These are phyloP conservation scores for Aureobasidium namibiae DNA, from an alignment of 2,329 filamentous ascomycete species.

Conservation along the genomic window DNA sequence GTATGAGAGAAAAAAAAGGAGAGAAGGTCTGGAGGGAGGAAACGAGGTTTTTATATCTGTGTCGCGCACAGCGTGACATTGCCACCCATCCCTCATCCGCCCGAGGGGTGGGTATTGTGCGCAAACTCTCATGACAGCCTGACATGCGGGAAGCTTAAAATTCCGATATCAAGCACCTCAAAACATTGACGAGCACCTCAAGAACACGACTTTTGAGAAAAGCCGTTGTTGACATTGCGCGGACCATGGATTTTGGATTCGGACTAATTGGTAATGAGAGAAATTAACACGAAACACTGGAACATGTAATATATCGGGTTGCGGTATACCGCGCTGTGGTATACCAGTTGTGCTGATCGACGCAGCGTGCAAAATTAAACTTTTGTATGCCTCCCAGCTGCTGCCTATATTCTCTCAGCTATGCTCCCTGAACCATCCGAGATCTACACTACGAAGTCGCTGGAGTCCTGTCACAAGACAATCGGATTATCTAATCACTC, in stretches of 20 bases:
- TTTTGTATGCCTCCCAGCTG: not conserved
- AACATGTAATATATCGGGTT: not conserved
- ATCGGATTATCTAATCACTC: not conserved
- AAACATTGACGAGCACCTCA: no score
- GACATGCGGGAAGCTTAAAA: not conserved
- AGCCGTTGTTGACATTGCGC: not conserved
- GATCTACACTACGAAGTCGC: no score
- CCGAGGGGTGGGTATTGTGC: not conserved
- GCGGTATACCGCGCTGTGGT: not conserved
- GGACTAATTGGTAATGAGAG: not conserved
- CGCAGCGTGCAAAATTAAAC: not conserved
- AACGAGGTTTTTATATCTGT: not conserved
- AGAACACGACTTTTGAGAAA: not conserved
- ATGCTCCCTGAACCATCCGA: not conserved
- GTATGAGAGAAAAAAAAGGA: not conserved
- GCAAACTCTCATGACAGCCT: not conserved
- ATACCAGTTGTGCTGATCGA: not conserved
- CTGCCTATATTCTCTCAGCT: not conserved
- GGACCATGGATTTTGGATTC: not conserved
- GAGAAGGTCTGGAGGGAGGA: not conserved
- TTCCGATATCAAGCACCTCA: not conserved
- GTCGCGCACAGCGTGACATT: not conserved
- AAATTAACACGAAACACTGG: not conserved
- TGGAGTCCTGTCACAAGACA: not conserved
- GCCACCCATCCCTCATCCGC: not conserved